Conservation (phyloP, 139 green algal species). For the Chlorella sp. region DNA sequence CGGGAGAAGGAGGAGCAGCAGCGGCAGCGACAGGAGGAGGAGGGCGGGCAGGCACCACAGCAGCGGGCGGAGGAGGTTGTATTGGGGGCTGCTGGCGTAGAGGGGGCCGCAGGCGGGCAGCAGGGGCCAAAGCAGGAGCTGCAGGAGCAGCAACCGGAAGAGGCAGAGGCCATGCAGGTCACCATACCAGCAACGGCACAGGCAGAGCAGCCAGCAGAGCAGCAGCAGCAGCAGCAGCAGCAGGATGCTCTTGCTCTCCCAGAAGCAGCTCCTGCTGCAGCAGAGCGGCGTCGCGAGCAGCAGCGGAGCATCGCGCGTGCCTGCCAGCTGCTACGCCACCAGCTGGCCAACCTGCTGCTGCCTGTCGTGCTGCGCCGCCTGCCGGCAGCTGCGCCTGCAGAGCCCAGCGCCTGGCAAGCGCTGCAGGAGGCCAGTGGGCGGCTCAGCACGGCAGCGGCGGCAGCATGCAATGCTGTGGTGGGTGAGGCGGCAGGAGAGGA, state of each 20-base stretch:
- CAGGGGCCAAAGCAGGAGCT: background rate
- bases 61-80: background rate
- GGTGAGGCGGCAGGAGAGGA: background rate
- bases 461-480: background rate
- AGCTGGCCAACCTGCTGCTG: background rate
- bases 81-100: background rate
- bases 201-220: background rate
- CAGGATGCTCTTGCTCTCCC: background rate
- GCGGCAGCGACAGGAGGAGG: background rate
- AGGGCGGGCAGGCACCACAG: background rate
- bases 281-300: background rate
- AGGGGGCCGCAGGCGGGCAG: background rate
- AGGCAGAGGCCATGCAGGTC: background rate
- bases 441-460: background rate
- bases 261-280: background rate
- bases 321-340: background rate
- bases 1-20: background rate
- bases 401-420: background rate
- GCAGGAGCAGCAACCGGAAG: background rate
- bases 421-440: slow-evolving; percentile 6
- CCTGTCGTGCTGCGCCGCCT: background rate
- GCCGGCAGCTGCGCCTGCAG: background rate
- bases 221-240: background rate
- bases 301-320: background rate
- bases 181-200: background rate